Conservation (phyloP, 164 flowering plant genomes). For the Kalanchoe fedtschenkoi region DNA sequence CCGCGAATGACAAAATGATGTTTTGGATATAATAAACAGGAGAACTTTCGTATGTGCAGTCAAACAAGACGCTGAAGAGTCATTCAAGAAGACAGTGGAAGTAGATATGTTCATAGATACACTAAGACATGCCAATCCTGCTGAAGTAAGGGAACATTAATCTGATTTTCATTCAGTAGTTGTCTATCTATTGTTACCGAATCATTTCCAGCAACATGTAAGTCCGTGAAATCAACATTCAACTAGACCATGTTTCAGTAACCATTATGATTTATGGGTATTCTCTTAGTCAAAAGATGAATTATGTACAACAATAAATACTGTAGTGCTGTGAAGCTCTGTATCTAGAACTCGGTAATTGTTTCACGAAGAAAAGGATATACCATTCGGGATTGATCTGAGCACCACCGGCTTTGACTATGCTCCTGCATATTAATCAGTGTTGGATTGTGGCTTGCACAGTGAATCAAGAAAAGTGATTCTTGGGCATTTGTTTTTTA, state of each 20-base stretch:
- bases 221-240: background rate
- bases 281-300: background rate
- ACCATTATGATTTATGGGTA: background rate
- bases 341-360: background rate
- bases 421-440: background rate
- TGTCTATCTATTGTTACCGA: background rate
- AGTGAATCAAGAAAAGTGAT: background rate
- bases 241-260: background rate
- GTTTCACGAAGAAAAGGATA: background rate
- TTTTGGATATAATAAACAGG: conserved; percentile 74
- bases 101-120: conserved; percentile 74
- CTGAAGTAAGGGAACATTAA: conserved; percentile 43
- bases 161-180: conserved; percentile 5
- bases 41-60: conserved; percentile 82
- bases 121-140: conserved; percentile 59
- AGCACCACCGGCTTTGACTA: background rate
- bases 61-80: conserved; percentile 66
- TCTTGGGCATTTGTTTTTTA: too few relatives aligned
- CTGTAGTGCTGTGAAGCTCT: background rate
- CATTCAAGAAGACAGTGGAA: conserved; percentile 73
- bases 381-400: background rate
- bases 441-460: background rate
- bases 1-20: conserved; percentile 17
- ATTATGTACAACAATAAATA: background rate
- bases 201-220: background rate